Evolutionary conservation across 441 rosid species (phyloP).

Genomic region (Gossypium gossypioides): DNA sequence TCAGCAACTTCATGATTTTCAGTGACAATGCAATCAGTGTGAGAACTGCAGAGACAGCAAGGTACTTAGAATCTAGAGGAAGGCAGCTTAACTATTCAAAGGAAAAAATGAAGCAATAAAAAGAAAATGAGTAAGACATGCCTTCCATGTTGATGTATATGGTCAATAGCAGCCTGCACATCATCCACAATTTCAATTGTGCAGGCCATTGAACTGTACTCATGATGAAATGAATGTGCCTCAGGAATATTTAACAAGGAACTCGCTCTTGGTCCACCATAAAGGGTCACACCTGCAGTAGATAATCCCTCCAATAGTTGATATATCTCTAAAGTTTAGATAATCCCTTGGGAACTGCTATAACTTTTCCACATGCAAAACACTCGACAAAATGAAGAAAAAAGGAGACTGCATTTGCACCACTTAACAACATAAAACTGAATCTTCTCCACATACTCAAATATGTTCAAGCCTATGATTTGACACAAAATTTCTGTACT

Average conservation of each 20-base stretch:
- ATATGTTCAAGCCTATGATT: not conserved
- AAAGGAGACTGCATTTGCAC: not conserved
- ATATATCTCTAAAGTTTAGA: not conserved
- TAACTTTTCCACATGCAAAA: not conserved
- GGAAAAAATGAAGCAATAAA: not conserved
- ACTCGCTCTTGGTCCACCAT: slow-evolving; percentile 58
- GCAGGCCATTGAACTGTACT: slow-evolving; percentile 55
- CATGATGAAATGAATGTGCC: slow-evolving; percentile 45
- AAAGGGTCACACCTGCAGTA: slow-evolving; percentile 43
- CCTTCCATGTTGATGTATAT: slow-evolving; percentile 74
- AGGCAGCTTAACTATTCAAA: not conserved
- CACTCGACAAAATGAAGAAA: not conserved
- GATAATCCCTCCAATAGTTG: not conserved
- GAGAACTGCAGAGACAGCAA: slow-evolving; percentile 27
- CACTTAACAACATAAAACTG: not conserved
- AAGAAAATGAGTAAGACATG: slow-evolving; percentile 4
- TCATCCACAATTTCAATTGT: slow-evolving; percentile 66
- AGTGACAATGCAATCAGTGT: slow-evolving; percentile 37
- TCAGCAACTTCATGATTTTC: slow-evolving; percentile 30
- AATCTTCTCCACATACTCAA: not conserved
- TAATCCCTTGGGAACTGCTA: not conserved
- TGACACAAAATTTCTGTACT: not conserved
- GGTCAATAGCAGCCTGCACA: slow-evolving; percentile 50
- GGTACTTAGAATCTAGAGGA: not conserved
- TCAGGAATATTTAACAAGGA: slow-evolving; percentile 38